Conservation (phyloP, 345 rosid genomes). For the Viola odorata region DNA sequence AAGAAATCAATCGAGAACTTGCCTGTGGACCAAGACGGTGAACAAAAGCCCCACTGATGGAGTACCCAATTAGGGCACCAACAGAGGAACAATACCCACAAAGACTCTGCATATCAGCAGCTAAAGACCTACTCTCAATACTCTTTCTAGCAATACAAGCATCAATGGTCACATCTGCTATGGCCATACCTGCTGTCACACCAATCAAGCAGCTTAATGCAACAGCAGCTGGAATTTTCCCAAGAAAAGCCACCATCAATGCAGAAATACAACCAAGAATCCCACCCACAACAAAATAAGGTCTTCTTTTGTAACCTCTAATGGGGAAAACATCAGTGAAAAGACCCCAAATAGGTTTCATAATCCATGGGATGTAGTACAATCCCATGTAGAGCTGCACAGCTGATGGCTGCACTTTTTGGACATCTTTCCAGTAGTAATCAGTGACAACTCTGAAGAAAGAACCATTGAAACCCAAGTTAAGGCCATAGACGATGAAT, state of each 20-base stretch:
- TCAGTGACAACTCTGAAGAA: conserved; percentile 71
- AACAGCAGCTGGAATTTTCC: conserved; percentile 41
- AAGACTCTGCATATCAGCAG: conserved; percentile 81
- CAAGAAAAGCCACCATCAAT: conserved; percentile 37
- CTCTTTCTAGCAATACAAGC: conserved; percentile 81
- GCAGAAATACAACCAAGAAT: conserved; percentile 53
- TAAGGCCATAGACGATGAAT: conserved; percentile 63
- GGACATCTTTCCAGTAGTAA: conserved; percentile 84
- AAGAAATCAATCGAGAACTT: conserved; percentile 1
- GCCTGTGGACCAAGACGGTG: conserved; percentile 76
- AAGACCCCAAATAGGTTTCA: conserved; percentile 83
- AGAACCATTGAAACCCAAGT: conserved; percentile 70
- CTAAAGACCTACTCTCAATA: conserved; percentile 46
- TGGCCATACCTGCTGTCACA: conserved; percentile 61
- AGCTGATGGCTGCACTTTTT: conserved; percentile 60
- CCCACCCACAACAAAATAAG: conserved; percentile 66
- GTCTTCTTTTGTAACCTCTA: conserved; percentile 60
- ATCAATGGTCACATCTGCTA: conserved; percentile 80
- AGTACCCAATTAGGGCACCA: conserved; percentile 69
- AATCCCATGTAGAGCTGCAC: conserved; percentile 69
- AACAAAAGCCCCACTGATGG: conserved; percentile 66
- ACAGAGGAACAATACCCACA: conserved; percentile 73
- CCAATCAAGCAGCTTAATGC: conserved; percentile 64
- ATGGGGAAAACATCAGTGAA: conserved; percentile 68
- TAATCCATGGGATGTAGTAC: conserved; percentile 72